These are phyloP conservation scores for Scalesia atractyloides DNA, from an alignment of 129 eudicot genomes.

Conservation along the genomic window DNA sequence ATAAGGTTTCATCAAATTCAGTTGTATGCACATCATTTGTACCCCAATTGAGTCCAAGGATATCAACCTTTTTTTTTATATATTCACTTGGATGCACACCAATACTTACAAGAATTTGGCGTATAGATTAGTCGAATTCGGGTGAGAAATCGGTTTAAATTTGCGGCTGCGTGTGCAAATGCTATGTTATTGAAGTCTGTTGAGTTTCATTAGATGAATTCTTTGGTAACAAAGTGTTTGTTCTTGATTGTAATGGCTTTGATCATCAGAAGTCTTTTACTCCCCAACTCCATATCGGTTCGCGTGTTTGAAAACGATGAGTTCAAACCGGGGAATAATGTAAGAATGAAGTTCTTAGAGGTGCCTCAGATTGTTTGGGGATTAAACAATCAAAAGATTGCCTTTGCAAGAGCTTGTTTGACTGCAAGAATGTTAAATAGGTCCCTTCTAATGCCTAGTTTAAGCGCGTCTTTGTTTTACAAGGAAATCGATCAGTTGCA, in stretches of 20 bases:
- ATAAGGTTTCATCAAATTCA: neutral
- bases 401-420: slow-evolving; percentile 95
- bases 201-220: slow-evolving; percentile 38
- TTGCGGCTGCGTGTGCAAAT: too few relatives aligned
- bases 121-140: neutral
- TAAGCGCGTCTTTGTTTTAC: slow-evolving; percentile 89
- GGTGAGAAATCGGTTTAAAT: slow-evolving; percentile 2
- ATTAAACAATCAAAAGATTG: slow-evolving; percentile 91
- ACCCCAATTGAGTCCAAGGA: too few relatives aligned
- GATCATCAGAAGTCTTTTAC: slow-evolving; percentile 47
- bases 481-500: slow-evolving; percentile 67
- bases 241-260: slow-evolving; percentile 42
- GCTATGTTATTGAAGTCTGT: slow-evolving; percentile 36
- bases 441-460: slow-evolving; percentile 86
- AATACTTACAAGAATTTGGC: too few relatives aligned
- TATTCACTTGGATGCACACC: too few relatives aligned
- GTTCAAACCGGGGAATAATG: slow-evolving; percentile 13
- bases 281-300: slow-evolving; percentile 41
- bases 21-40: neutral
- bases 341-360: slow-evolving; percentile 56
- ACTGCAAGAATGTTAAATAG: slow-evolving; percentile 84
- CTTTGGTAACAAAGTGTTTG: slow-evolving; percentile 49
- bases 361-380: slow-evolving; percentile 99
- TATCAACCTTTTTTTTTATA: too few relatives aligned
- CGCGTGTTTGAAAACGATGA: slow-evolving; percentile 26